These are phyloP conservation scores for Mucor lusitanicus DNA, from an alignment of 371 early-diverging fungal genomes.

Conservation along the genomic window DNA sequence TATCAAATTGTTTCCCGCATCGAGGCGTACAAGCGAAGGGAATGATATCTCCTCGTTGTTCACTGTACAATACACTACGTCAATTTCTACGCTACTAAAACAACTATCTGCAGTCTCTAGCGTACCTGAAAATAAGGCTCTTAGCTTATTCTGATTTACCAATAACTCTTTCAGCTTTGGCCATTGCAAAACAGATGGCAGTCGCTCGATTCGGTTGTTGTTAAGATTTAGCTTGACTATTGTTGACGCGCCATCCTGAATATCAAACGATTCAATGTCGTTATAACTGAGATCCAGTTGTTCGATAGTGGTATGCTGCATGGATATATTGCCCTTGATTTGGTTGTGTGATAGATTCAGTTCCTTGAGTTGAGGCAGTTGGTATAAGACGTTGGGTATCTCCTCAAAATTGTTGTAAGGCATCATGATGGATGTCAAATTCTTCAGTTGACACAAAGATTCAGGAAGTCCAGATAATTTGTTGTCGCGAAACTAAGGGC, in stretches of 20 bases:
- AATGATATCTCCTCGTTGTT: slow-evolving; percentile 19
- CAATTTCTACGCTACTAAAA: not conserved
- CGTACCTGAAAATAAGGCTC: slow-evolving; percentile 28
- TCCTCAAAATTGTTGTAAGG: slow-evolving; percentile 50
- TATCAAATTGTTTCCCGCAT: slow-evolving; percentile 55
- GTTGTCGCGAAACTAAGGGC: slow-evolving; percentile 58
- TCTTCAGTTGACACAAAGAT: slow-evolving; percentile 41
- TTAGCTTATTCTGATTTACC: slow-evolving; percentile 50
- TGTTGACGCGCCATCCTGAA: not conserved
- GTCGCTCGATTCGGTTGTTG: slow-evolving; percentile 52
- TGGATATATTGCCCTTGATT: slow-evolving; percentile 33
- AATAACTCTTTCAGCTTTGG: slow-evolving; percentile 53
- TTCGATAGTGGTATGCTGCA: slow-evolving; percentile 40
- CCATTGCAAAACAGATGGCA: slow-evolving; percentile 48
- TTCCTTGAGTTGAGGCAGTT: slow-evolving; percentile 45
- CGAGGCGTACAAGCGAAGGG: slow-evolving; percentile 54
- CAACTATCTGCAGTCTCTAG: not conserved
- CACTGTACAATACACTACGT: not conserved
- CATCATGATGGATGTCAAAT: slow-evolving; percentile 48
- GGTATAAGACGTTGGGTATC: slow-evolving; percentile 48
- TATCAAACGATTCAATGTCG: slow-evolving; percentile 28
- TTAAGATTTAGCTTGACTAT: slow-evolving; percentile 50
- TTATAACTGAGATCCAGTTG: slow-evolving; percentile 70
- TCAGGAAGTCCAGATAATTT: slow-evolving; percentile 51
- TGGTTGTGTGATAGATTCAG: slow-evolving; percentile 55